phyloP scores from a whole-genome alignment of 2,329 filamentous ascomycete genomes.

The Diaporthe aspalathi region DNA sequence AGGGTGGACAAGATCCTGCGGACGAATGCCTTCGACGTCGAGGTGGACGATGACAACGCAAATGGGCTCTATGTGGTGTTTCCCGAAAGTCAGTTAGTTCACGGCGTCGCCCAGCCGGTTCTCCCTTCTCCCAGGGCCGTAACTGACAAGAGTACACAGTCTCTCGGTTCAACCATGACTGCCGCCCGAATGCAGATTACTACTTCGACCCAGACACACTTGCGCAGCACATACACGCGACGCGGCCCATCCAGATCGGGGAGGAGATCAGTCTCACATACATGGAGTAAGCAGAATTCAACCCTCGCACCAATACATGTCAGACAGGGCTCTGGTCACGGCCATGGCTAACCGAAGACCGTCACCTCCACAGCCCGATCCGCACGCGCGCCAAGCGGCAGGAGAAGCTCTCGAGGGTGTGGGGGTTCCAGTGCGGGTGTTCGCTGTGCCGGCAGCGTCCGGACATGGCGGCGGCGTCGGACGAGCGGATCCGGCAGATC shows the following conservation, averaged over 20 bases:
- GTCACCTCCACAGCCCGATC: slow-evolving; percentile 44
- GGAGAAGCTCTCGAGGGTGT: slow-evolving; percentile 47
- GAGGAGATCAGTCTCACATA: slow-evolving; percentile 59
- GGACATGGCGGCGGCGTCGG: slow-evolving; percentile 48
- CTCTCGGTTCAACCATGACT: slow-evolving; percentile 59
- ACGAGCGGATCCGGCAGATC: slow-evolving; percentile 53
- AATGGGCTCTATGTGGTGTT: slow-evolving; percentile 53
- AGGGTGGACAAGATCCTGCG: slow-evolving; percentile 50
- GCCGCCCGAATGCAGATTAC: slow-evolving; percentile 58
- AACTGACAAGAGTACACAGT: slow-evolving; percentile 41
- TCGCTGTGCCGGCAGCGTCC: slow-evolving; percentile 50
- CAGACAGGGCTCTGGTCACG: not conserved
- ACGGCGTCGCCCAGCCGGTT: too few species aligned
- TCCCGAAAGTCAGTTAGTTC: slow-evolving; percentile 49
- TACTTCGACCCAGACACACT: slow-evolving; percentile 53
- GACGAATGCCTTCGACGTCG: slow-evolving; percentile 55
- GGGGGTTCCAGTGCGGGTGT: slow-evolving; percentile 57
- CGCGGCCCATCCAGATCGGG: slow-evolving; percentile 53
- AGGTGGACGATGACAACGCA: slow-evolving; percentile 45
- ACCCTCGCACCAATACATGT: not conserved
- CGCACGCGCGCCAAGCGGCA: slow-evolving; percentile 47
- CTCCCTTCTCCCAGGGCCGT: not conserved
- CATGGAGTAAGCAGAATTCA: slow-evolving; percentile 47
- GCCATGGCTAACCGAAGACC: not conserved
- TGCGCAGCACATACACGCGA: slow-evolving; percentile 53